Evolutionary conservation across 345 rosid species (phyloP).

Genomic region (Nasturtium officinale): DNA sequence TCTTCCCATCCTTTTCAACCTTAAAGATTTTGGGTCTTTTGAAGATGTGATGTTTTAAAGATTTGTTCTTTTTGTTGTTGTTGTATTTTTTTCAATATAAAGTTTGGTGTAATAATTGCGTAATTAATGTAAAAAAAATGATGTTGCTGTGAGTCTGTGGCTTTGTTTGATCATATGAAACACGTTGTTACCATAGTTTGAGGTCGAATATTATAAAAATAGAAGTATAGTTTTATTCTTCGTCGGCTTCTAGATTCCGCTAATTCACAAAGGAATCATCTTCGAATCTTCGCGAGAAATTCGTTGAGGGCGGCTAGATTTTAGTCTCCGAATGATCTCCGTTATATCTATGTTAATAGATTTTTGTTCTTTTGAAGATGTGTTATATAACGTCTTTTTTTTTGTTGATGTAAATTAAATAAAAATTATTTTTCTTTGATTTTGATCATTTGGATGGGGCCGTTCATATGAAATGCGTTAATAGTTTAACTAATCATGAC

Average conservation of each 20-base stretch:
- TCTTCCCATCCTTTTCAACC: background rate
- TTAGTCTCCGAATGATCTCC: constrained; percentile 11
- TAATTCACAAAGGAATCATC: constrained; percentile 26
- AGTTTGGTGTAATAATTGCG: background rate
- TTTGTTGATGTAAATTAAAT: background rate
- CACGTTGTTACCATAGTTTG: background rate
- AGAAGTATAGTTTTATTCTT: background rate
- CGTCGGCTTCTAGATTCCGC: background rate
- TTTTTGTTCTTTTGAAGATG: background rate
- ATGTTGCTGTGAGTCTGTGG: background rate
- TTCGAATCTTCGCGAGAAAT: constrained; percentile 34
- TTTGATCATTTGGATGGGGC: background rate
- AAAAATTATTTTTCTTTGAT: background rate
- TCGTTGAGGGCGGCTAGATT: constrained; percentile 34
- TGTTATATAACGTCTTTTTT: background rate
- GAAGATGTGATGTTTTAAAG: background rate
- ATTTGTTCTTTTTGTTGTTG: background rate
- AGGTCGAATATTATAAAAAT: background rate
- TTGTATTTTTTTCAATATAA: background rate
- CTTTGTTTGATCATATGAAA: background rate
- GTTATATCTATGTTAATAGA: too few relatives aligned
- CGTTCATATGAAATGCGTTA: background rate
- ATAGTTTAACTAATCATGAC: background rate
- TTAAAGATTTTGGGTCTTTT: background rate
- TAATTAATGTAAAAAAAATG: background rate